These are phyloP conservation scores for Novymonas esmeraldas DNA, from an alignment of 208 protist species.

Conservation along the genomic window DNA sequence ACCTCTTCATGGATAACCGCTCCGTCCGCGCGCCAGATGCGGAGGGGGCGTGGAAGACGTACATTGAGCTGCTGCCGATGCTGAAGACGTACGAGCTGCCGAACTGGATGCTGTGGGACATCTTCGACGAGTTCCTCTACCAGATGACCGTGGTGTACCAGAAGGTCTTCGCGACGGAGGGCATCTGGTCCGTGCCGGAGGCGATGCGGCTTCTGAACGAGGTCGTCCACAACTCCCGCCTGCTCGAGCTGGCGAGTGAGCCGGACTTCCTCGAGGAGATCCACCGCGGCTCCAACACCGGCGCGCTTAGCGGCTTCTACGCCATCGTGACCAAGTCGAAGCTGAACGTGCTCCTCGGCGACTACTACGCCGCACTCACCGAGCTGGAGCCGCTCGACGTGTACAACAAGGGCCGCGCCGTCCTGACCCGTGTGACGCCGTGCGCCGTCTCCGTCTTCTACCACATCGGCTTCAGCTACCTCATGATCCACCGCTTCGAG, in stretches of 20 bases:
- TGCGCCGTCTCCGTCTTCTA: slow-evolving; percentile 84
- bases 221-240: slow-evolving; percentile 60
- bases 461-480: slow-evolving; percentile 90
- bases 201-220: slow-evolving; percentile 58
- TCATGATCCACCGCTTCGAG: slow-evolving; percentile 91
- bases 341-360: slow-evolving; percentile 82
- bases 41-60: slow-evolving; percentile 75
- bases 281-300: slow-evolving; percentile 38
- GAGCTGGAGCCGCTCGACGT: slow-evolving; percentile 73
- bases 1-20: slow-evolving; percentile 79
- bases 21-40: slow-evolving; percentile 57
- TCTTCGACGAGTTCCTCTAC: slow-evolving; percentile 91
- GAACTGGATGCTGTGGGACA: slow-evolving; percentile 89
- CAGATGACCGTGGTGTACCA: slow-evolving; percentile 91
- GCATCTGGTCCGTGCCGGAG: slow-evolving; percentile 75
- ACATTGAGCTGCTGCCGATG: slow-evolving; percentile 57
- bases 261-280: slow-evolving; percentile 50
- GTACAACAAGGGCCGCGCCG: slow-evolving; percentile 62
- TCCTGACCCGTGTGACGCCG: slow-evolving; percentile 68
- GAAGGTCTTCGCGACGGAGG: slow-evolving; percentile 63
- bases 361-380: slow-evolving; percentile 84
- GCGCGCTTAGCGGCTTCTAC: slow-evolving; percentile 81
- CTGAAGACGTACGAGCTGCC: slow-evolving; percentile 72
- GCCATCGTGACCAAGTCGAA: slow-evolving; percentile 79
- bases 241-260: slow-evolving; percentile 54